These are phyloP conservation scores for Logfia minima DNA, from an alignment of 129 eudicot genomes.

Conservation along the genomic window DNA sequence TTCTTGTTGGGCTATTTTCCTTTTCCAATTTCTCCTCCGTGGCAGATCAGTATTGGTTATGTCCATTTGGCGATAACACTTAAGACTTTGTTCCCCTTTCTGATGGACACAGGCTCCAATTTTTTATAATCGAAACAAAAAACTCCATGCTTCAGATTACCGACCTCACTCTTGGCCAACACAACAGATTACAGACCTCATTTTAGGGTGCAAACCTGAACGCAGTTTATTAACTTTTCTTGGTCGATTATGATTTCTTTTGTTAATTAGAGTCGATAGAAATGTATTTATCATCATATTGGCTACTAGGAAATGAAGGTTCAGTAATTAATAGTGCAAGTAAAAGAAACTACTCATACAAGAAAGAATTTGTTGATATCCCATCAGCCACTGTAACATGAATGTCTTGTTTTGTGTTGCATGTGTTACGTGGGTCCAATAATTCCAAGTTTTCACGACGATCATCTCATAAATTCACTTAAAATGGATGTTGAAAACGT, in stretches of 20 bases:
- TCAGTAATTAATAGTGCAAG: no score
- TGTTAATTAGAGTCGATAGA: neutral
- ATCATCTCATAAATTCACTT: neutral
- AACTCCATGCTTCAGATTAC: neutral
- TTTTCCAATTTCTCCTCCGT: neutral
- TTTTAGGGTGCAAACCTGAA: neutral
- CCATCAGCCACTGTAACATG: neutral
- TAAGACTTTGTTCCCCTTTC: neutral
- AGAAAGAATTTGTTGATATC: no score
- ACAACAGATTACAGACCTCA: neutral
- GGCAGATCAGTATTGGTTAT: neutral
- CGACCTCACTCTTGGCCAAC: neutral
- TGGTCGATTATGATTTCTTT: neutral
- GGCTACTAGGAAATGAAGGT: neutral
- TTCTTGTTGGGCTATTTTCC: slow-evolving; percentile 16
- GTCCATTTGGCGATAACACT: neutral
- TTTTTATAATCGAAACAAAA: neutral
- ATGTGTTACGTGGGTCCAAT: neutral
- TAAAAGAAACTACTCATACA: no score
- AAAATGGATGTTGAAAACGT: neutral
- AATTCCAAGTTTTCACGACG: neutral
- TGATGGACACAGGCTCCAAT: neutral
- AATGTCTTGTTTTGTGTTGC: neutral
- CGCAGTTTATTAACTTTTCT: neutral
- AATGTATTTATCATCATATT: neutral